phyloP scores from a whole-genome alignment of 2,329 filamentous ascomycete species.

The Alternaria brassicae region DNA sequence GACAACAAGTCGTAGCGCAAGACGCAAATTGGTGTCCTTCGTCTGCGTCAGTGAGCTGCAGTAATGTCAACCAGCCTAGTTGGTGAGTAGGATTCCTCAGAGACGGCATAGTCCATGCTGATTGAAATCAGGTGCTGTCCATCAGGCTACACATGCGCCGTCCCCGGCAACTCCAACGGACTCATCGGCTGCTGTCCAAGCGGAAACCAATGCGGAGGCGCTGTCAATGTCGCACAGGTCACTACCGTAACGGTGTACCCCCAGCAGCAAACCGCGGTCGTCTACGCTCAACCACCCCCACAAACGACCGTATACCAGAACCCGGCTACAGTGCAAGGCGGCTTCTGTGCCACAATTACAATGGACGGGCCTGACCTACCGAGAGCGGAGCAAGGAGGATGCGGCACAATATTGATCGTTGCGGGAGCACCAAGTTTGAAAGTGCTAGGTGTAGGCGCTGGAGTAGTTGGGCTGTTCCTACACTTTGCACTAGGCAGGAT shows the following conservation, averaged over 20 bases:
- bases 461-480: conserved; percentile 24
- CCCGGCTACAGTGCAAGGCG: conserved; percentile 33
- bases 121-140: conserved; percentile 48
- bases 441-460: conserved; percentile 26
- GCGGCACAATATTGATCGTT: conserved; percentile 49
- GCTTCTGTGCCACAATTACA: conserved; percentile 49
- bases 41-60: conserved; percentile 51
- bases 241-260: conserved; percentile 47
- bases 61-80: conserved; percentile 50
- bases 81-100: conserved; percentile 45
- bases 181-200: conserved; percentile 50
- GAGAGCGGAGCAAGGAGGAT: conserved; percentile 41
- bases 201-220: conserved; percentile 44
- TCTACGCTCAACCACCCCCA: conserved; percentile 36
- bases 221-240: conserved; percentile 42
- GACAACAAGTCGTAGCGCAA: conserved; percentile 45
- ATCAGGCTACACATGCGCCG: conserved; percentile 43
- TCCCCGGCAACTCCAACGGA: conserved; percentile 40
- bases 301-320: conserved; percentile 36
- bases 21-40: conserved; percentile 44
- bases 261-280: conserved; percentile 36
- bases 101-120: background rate
- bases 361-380: conserved; percentile 47
- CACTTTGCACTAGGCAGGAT: conserved; percentile 40
- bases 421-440: conserved; percentile 29